phyloP scores from a whole-genome alignment of 129 eudicot species.

The Lonicera japonica region DNA sequence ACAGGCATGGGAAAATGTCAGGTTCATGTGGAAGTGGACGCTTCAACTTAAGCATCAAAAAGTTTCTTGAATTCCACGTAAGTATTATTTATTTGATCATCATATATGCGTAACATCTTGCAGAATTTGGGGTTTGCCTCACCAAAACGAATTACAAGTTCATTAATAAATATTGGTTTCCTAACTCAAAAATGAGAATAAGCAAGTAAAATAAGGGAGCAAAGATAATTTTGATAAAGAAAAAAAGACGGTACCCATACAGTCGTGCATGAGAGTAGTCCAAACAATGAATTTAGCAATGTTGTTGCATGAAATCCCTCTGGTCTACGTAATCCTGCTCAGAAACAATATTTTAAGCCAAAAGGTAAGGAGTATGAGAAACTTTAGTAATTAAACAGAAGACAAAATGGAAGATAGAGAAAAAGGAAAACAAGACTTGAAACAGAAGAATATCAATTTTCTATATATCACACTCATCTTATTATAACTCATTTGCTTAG shows the following conservation, averaged over 20 bases:
- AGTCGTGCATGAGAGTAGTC: constrained; percentile 2
- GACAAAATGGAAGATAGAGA: too few relatives aligned
- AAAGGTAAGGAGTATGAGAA: too few relatives aligned
- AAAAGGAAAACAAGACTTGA: too few relatives aligned
- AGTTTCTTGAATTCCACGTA: background rate
- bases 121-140: background rate
- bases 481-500: too few relatives aligned
- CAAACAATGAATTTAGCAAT: background rate
- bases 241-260: background rate
- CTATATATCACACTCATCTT: too few relatives aligned
- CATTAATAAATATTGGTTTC: background rate
- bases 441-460: too few relatives aligned
- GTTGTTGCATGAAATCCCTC: background rate
- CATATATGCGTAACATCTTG: background rate
- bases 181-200: background rate
- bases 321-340: constrained; percentile 7
- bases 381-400: too few relatives aligned
- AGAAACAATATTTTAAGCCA: background rate
- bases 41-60: background rate
- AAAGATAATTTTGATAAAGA: background rate
- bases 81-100: background rate
- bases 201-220: background rate
- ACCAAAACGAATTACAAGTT: constrained; percentile 3
- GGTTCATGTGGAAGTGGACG: background rate
- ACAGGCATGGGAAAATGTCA: background rate